Evolutionary conservation across 176 grass and related monocot species (phyloP).

Genomic region (Dactylis glomerata): DNA sequence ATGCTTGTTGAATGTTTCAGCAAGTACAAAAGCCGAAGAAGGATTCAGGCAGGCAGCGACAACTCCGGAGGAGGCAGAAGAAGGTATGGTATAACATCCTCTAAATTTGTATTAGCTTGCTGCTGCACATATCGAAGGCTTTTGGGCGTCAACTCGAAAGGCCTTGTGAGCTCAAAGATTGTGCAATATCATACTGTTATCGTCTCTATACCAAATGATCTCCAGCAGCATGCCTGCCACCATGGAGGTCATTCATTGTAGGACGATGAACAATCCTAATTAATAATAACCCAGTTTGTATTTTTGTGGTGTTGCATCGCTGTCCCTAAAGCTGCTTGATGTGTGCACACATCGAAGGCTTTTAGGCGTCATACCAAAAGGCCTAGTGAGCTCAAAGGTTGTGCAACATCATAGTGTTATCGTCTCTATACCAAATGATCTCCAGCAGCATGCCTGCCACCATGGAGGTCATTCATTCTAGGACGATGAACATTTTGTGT

Average conservation of each 20-base stretch:
- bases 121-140: constrained; percentile 30
- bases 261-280: not conserved
- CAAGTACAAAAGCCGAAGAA: constrained; percentile 50
- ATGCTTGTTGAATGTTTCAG: constrained; percentile 42
- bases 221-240: constrained; percentile 1
- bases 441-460: not conserved
- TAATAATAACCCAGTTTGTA: not conserved
- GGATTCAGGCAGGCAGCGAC: constrained; percentile 75
- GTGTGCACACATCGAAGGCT: constrained; percentile 26
- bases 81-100: constrained; percentile 55
- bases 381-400: constrained; percentile 22
- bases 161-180: constrained; percentile 21
- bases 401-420: constrained; percentile 1
- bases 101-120: not conserved
- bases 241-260: constrained; percentile 13
- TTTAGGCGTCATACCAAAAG: constrained; percentile 4
- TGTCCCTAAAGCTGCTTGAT: not conserved
- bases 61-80: constrained; percentile 64
- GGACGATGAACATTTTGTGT: not conserved
- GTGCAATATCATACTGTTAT: constrained; percentile 3
- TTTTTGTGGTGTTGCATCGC: not conserved
- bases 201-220: constrained; percentile 2
- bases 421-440: not conserved
- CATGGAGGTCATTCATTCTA: constrained; percentile 6
- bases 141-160: not conserved